A percentile compares a stretch with the other conserved stretches of the same genome.
Evolutionary conservation across 148 eudicot species (phyloP).

Genomic region (Heliamphora exappendiculata): DNA sequence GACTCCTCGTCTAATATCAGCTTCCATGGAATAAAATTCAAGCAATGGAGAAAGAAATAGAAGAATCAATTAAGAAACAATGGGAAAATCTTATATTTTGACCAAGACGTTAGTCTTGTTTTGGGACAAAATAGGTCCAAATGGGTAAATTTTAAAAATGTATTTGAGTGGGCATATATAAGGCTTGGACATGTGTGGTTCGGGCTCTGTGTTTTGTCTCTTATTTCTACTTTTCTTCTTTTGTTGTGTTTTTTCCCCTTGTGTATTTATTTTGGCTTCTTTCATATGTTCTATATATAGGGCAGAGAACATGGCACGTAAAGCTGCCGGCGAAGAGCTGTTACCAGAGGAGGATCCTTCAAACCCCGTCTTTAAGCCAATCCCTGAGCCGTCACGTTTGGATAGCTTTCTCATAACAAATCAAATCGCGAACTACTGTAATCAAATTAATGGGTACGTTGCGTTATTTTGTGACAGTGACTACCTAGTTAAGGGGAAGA

Average conservation of each 20-base stretch:
- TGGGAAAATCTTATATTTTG: not conserved
- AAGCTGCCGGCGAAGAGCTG: conserved; percentile 92
- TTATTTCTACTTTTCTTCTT: not conserved
- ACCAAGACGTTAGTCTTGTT: not conserved
- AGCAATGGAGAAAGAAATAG: not conserved
- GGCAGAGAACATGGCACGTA: conserved; percentile 70
- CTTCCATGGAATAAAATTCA: not conserved
- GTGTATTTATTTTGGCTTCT: not conserved
- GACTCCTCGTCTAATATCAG: not conserved
- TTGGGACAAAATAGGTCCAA: not conserved
- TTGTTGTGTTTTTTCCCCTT: not conserved
- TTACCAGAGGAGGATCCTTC: conserved; percentile 94
- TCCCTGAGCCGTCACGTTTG: conserved; percentile 79
- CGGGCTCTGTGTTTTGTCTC: not conserved
- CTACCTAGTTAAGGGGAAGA: too few relatives aligned
- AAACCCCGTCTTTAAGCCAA: conserved; percentile 65
- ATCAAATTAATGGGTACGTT: conserved; percentile 87
- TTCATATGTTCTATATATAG: conserved; percentile 27
- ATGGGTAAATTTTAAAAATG: not conserved
- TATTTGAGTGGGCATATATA: too few relatives aligned
- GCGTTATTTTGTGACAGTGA: not conserved
- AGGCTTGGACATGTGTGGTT: not conserved
- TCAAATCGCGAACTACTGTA: conserved; percentile 86
- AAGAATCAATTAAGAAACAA: not conserved
- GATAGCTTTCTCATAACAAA: conserved; percentile 92